These are phyloP conservation scores for Puccinia polysora DNA, from an alignment of 1,284 basidiomycete genomes.

Conservation along the genomic window DNA sequence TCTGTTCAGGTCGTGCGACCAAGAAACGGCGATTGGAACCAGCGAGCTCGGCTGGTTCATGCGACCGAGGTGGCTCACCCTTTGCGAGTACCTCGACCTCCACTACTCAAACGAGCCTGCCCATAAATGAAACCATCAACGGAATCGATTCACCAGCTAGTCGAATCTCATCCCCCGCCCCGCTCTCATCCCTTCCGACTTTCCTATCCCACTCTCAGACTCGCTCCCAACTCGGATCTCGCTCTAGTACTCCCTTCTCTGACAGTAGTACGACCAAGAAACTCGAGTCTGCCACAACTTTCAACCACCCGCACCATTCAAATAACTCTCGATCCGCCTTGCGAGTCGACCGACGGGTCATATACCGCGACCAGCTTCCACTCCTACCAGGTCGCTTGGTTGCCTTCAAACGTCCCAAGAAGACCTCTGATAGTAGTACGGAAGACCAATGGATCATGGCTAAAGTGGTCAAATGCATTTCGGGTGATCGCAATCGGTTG, in stretches of 20 bases:
- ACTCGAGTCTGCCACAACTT: not conserved
- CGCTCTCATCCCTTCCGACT: conserved; percentile 34
- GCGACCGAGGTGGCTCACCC: conserved; percentile 12
- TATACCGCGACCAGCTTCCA: conserved; percentile 54
- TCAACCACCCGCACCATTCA: not conserved
- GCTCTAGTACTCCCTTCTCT: conserved; percentile 25
- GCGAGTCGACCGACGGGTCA: conserved; percentile 32
- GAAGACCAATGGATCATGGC: conserved; percentile 55
- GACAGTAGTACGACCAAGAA: conserved; percentile 3
- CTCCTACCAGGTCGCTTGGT: conserved; percentile 54
- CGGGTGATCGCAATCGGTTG: conserved; percentile 53
- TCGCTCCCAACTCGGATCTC: conserved; percentile 31
- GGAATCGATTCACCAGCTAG: conserved; percentile 17
- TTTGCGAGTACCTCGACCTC: conserved; percentile 16
- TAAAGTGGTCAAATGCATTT: conserved; percentile 53
- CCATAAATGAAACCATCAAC: not conserved
- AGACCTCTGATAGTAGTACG: conserved; percentile 28
- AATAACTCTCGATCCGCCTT: not conserved
- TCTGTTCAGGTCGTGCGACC: conserved; percentile 15
- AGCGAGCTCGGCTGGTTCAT: conserved; percentile 15
- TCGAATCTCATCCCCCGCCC: conserved; percentile 46
- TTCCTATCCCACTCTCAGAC: conserved; percentile 39
- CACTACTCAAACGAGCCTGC: not conserved
- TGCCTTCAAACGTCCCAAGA: conserved; percentile 52
- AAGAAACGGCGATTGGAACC: conserved; percentile 38